These are phyloP conservation scores for Trametes polyzona DNA, from an alignment of 1,284 basidiomycete genomes.

Conservation along the genomic window DNA sequence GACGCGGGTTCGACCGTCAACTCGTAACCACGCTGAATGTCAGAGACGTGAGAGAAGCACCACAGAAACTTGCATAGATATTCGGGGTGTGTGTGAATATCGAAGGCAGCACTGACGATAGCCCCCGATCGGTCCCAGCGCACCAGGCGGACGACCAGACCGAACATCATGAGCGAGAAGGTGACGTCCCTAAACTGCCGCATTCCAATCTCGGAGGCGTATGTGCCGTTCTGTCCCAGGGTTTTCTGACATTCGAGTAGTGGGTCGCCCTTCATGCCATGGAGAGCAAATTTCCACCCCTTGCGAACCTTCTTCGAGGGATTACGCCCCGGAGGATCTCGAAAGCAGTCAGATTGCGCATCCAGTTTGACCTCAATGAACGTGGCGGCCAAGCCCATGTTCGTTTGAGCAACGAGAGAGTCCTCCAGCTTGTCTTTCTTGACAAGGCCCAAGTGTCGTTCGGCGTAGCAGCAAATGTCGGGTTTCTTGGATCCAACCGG, in stretches of 20 bases:
- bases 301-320: no score
- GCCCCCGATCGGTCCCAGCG: conserved; percentile 20
- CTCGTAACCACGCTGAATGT: conserved; percentile 6
- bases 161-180: conserved; percentile 10
- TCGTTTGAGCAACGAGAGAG: not conserved
- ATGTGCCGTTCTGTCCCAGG: conserved; percentile 5
- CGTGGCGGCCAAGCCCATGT: conserved; percentile 7
- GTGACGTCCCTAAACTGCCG: conserved; percentile 7
- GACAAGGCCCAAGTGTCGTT: not conserved
- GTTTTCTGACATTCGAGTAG: not conserved
- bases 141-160: conserved; percentile 2
- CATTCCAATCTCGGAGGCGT: conserved; percentile 5
- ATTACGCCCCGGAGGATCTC: no score
- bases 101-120: conserved; percentile 6
- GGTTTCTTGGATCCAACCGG: conserved; percentile 8
- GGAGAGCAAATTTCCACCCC: no score
- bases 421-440: not conserved
- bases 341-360: not conserved
- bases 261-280: no score
- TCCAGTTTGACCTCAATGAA: conserved; percentile 12
- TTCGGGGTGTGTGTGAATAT: not conserved
- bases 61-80: conserved; percentile 12
- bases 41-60: conserved; percentile 7
- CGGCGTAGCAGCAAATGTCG: conserved; percentile 7
- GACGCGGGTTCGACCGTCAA: conserved; percentile 5